Evolutionary conservation across 352 stramenopile genomes (phyloP).

Genomic region (Globisporangium spinosum): DNA sequence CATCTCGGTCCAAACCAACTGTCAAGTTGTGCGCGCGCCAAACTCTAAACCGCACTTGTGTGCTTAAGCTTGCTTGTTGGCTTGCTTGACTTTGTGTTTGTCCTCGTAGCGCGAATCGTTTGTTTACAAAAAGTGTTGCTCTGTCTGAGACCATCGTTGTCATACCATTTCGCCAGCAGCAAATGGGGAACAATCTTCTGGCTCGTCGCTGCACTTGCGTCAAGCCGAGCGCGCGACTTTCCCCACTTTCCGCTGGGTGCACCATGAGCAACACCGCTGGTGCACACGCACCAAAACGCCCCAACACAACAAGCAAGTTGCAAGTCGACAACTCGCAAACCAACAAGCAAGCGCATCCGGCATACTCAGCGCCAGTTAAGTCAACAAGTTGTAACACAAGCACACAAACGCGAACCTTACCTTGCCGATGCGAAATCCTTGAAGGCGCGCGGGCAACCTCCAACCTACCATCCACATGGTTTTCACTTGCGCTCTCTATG

Average conservation of each 20-base stretch:
- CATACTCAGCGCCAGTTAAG: neutral
- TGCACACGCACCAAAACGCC: neutral
- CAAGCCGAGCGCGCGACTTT: neutral
- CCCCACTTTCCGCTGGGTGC: neutral
- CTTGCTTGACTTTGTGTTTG: neutral
- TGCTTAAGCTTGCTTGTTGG: neutral
- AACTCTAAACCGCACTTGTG: neutral
- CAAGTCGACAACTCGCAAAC: neutral
- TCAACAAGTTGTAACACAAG: neutral
- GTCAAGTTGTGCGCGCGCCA: neutral
- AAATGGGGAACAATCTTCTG: neutral
- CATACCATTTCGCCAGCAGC: slow-evolving; percentile 5
- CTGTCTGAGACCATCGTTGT: neutral
- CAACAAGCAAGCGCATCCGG: neutral
- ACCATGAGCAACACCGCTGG: slow-evolving; percentile 1
- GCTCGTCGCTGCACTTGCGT: slow-evolving; percentile 4
- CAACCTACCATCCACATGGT: neutral
- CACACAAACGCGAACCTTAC: neutral
- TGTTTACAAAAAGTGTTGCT: neutral
- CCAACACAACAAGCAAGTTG: neutral
- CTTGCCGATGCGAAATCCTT: neutral
- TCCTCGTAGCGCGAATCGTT: neutral
- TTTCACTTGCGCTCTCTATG: neutral
- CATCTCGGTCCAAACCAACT: neutral
- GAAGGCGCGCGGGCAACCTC: neutral